Evolutionary conservation across 805 yeast genomes (phyloP).

Genomic region (Saturnispora besseyi): DNA sequence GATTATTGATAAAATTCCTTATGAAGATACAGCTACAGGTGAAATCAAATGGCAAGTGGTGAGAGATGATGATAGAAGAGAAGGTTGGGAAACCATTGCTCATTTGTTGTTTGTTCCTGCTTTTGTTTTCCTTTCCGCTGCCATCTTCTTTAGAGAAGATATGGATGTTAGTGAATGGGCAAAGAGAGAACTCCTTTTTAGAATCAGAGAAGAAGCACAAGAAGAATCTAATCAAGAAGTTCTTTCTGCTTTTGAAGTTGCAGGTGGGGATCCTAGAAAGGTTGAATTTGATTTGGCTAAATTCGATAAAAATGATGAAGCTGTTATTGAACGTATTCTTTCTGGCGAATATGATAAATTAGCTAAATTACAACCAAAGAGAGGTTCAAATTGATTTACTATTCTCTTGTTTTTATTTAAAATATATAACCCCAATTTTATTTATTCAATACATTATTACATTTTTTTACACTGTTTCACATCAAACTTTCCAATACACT

Average conservation of each 20-base stretch:
- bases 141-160: constrained; percentile 43
- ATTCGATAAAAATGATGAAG: constrained; percentile 59
- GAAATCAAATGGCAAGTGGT: constrained; percentile 71
- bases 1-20: constrained; percentile 77
- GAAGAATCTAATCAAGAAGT: constrained; percentile 48
- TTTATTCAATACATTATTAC: too few relatives aligned
- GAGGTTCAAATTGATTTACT: not conserved
- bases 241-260: constrained; percentile 32
- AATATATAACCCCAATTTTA: too few relatives aligned
- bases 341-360: constrained; percentile 77
- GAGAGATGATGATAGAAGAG: constrained; percentile 58
- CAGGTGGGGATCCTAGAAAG: constrained; percentile 32
- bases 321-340: constrained; percentile 72
- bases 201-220: constrained; percentile 60
- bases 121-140: constrained; percentile 45
- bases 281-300: constrained; percentile 44
- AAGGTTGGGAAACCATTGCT: constrained; percentile 78
- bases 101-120: constrained; percentile 69
- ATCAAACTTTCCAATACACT: too few relatives aligned
- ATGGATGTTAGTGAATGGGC: constrained; percentile 66
- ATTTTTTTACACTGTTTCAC: too few relatives aligned
- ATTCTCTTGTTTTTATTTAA: not conserved
- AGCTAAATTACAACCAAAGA: constrained; percentile 32
- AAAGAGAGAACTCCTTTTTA: constrained; percentile 65
- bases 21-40: constrained; percentile 69